A percentile compares a stretch with the other conserved stretches of the same genome.
Conservation (phyloP, 1,139 yeast genomes). For the Yamadazyma sp. region DNA sequence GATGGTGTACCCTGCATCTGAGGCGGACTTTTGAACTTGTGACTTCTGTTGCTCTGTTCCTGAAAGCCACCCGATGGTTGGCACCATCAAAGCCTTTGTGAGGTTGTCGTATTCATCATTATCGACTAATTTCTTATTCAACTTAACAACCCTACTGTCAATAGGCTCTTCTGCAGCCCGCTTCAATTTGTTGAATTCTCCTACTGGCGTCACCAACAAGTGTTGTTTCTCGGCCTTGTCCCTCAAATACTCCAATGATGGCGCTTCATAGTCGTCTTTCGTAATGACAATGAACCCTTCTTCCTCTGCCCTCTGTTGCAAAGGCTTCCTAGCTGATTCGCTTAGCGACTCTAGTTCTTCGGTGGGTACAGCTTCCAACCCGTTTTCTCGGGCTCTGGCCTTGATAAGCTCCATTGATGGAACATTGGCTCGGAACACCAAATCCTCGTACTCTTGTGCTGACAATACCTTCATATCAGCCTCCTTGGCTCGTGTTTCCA, state of each 20-base stretch:
- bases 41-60: slow-evolving; percentile 8
- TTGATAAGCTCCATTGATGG: slow-evolving; percentile 35
- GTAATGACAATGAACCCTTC: slow-evolving; percentile 28
- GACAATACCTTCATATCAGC: slow-evolving; percentile 23
- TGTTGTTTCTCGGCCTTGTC: slow-evolving; percentile 19
- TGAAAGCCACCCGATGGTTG: slow-evolving; percentile 8
- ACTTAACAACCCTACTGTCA: slow-evolving; percentile 21
- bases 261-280: slow-evolving; percentile 21
- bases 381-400: slow-evolving; percentile 27
- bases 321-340: slow-evolving; percentile 15
- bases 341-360: slow-evolving; percentile 25
- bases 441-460: slow-evolving; percentile 29
- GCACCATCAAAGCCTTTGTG: slow-evolving; percentile 1
- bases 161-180: slow-evolving; percentile 17
- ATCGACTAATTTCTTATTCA: slow-evolving; percentile 8
- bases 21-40: background rate
- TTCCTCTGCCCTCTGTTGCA: slow-evolving; percentile 22
- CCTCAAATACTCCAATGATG: slow-evolving; percentile 23
- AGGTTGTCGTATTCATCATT: slow-evolving; percentile 7
- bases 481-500: slow-evolving; percentile 26
- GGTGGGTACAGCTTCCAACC: slow-evolving; percentile 26
- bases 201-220: slow-evolving; percentile 20
- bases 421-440: slow-evolving; percentile 35
- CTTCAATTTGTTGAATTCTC: slow-evolving; percentile 16
- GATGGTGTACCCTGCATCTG: slow-evolving; percentile 7